Conservation (phyloP, 352 stramenopile species). For the Blastocystis sp. region DNA sequence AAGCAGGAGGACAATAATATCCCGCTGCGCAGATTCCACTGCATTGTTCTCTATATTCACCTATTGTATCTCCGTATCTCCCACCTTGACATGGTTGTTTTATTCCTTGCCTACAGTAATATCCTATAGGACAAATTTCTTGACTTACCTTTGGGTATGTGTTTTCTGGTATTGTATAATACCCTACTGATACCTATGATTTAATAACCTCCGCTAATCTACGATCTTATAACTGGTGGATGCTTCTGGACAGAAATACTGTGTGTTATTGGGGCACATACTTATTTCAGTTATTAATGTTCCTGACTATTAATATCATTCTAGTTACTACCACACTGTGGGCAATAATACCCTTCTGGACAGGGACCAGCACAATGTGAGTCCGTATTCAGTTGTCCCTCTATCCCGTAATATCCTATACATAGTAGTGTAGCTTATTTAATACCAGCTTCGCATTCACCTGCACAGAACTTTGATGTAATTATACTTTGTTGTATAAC, state of each 20-base stretch:
- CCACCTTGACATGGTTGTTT: neutral
- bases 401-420: neutral
- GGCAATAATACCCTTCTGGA: neutral
- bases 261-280: neutral
- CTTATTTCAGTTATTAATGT: neutral
- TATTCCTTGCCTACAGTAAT: neutral
- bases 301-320: neutral
- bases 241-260: neutral
- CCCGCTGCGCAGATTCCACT: neutral
- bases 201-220: neutral
- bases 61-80: neutral
- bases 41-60: neutral
- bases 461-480: neutral
- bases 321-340: neutral
- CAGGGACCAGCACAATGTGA: neutral
- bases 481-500: neutral
- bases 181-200: neutral
- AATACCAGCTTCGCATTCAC: neutral
- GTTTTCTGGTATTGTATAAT: neutral
- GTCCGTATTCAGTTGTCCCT: neutral
- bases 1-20: conserved; percentile 11
- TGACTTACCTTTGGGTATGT: neutral
- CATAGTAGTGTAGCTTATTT: neutral
- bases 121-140: neutral
- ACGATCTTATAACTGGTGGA: neutral